Conservation (phyloP, 305 asterid genomes). For the Rubia balearica region DNA sequence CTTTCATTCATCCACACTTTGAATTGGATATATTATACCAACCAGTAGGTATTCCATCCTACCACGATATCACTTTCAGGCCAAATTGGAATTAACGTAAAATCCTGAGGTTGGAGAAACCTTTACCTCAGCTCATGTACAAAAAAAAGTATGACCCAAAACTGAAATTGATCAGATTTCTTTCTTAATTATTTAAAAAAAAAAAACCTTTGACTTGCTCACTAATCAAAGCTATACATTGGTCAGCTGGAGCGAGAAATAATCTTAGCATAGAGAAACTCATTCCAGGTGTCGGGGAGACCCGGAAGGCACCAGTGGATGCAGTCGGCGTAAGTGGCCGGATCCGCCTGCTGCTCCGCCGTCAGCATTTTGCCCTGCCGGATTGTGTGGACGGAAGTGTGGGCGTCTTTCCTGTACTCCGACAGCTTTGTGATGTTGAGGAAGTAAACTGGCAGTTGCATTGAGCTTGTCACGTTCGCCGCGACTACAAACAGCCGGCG, state of each 20-base stretch:
- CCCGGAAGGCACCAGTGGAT: slow-evolving; percentile 99
- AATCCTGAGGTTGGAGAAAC: neutral
- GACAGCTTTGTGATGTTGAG: slow-evolving; percentile 77
- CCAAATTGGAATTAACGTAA: neutral
- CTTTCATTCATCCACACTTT: neutral
- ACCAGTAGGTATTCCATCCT: neutral
- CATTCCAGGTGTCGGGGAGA: slow-evolving; percentile 94
- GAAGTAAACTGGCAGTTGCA: slow-evolving; percentile 49
- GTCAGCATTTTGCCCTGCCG: slow-evolving; percentile 85
- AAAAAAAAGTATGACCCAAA: neutral
- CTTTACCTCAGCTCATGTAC: neutral
- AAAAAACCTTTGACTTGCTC: neutral
- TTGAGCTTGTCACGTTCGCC: slow-evolving; percentile 55
- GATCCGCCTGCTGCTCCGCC: slow-evolving; percentile 77
- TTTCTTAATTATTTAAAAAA: neutral
- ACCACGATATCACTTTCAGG: neutral
- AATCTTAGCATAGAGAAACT: slow-evolving; percentile 65
- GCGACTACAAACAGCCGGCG: slow-evolving; percentile 44
- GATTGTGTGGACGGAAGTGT: slow-evolving; percentile 89
- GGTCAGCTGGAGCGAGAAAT: slow-evolving; percentile 42
- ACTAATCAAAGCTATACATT: neutral
- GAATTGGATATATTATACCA: neutral
- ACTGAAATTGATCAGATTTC: neutral
- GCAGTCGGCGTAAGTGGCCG: slow-evolving; percentile 70
- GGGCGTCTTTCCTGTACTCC: slow-evolving; percentile 89